Evolutionary conservation across 1,284 basidiomycete genomes (phyloP).

Genomic region (Heterobasidion occidentale): DNA sequence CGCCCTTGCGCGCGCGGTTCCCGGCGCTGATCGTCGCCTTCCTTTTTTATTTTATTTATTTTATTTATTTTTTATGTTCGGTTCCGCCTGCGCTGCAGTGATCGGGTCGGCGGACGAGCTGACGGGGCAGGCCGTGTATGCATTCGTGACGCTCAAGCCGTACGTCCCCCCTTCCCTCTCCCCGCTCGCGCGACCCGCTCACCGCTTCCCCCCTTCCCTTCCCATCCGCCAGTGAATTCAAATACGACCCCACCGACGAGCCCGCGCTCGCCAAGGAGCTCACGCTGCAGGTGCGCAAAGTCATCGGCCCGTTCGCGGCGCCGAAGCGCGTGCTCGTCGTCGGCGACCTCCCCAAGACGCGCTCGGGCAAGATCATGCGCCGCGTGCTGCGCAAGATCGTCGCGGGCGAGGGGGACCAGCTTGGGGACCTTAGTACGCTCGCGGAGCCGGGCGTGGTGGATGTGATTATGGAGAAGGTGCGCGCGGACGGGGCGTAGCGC

Average conservation of each 20-base stretch:
- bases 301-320: conserved; percentile 92
- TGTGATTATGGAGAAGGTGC: conserved; percentile 71
- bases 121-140: conserved; percentile 81
- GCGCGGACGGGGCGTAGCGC: conserved; percentile 14
- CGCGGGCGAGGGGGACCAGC: conserved; percentile 86
- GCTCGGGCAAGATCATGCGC: conserved; percentile 97
- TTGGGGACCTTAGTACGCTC: conserved; percentile 88
- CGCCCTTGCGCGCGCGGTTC: too few relatives aligned
- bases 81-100: conserved; percentile 35
- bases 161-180: conserved; percentile 24
- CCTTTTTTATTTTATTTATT: too few relatives aligned
- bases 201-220: too few relatives aligned
- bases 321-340: conserved; percentile 92
- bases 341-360: conserved; percentile 88
- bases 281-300: conserved; percentile 90
- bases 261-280: conserved; percentile 79
- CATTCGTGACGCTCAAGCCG: conserved; percentile 82
- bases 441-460: conserved; percentile 85
- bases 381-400: conserved; percentile 94
- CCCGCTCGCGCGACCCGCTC: neutral
- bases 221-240: conserved; percentile 91
- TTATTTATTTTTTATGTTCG: too few relatives aligned
- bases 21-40: too few relatives aligned
- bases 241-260: conserved; percentile 65
- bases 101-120: conserved; percentile 86